Conservation (phyloP, 306 rosid species). For the Lathyrus aphaca region DNA sequence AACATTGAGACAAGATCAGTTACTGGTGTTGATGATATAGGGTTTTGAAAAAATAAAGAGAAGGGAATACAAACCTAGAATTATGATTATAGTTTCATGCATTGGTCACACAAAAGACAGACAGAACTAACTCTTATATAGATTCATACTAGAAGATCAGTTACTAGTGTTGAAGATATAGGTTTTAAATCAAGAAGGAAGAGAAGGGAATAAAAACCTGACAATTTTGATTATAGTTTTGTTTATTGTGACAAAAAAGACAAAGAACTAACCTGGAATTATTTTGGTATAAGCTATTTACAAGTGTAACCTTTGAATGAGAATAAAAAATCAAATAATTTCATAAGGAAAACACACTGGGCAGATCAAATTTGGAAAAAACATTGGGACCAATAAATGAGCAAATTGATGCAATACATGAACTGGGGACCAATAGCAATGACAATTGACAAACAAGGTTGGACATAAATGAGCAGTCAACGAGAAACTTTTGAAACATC, state of each 20-base stretch:
- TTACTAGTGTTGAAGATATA: neutral
- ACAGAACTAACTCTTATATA: neutral
- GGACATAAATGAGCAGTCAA: neutral
- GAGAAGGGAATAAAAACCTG: neutral
- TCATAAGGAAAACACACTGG: neutral
- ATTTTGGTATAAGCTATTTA: neutral
- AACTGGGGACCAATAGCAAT: neutral
- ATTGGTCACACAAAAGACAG: neutral
- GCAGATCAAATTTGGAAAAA: neutral
- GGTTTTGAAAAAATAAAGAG: neutral
- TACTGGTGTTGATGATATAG: neutral
- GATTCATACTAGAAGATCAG: neutral
- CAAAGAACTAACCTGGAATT: neutral
- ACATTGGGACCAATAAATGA: neutral
- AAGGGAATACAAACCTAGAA: neutral
- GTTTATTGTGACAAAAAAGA: neutral
- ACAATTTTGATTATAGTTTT: neutral
- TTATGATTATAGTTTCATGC: neutral
- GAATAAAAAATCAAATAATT: neutral
- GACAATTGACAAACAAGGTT: neutral
- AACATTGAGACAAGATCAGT: constrained; percentile 7
- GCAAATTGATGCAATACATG: neutral
- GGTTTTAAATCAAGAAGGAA: neutral
- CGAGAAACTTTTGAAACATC: neutral
- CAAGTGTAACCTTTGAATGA: neutral